Conservation (phyloP, 768 basidiomycete species). For the Russula vinacea region DNA sequence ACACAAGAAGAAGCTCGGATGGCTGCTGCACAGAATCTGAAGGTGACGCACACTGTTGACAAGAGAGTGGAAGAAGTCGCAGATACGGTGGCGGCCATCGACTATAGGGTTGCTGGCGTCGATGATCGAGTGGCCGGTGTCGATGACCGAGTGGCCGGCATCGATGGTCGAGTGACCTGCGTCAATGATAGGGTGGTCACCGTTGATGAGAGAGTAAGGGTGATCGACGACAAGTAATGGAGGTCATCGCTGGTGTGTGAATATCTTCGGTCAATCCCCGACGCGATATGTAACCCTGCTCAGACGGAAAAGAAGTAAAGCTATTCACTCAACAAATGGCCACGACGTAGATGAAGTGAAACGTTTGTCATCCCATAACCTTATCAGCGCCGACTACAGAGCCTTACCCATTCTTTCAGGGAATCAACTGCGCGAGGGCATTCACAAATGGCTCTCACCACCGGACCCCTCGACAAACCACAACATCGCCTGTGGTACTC, state of each 20-base stretch:
- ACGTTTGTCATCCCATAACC: background rate
- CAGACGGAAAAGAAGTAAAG: no score
- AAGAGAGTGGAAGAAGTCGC: background rate
- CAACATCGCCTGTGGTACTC: background rate
- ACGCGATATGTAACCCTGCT: no score
- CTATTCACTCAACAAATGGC: background rate
- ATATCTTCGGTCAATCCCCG: no score
- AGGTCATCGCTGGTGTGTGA: no score
- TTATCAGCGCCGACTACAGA: no score
- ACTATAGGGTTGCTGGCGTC: background rate
- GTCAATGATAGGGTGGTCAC: background rate
- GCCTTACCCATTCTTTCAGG: background rate
- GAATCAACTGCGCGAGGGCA: background rate
- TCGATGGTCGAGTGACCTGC: no score
- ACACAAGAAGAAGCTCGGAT: background rate
- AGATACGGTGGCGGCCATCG: background rate
- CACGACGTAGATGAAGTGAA: background rate
- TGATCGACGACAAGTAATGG: background rate
- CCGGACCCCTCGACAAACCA: slow-evolving; percentile 8
- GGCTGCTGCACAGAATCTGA: background rate
- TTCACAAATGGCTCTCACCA: slow-evolving; percentile 11
- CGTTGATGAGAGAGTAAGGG: background rate
- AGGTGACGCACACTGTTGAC: background rate
- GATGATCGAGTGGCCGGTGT: background rate
- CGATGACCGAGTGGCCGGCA: no score